These are phyloP conservation scores for Nemania abortiva DNA, from an alignment of 2,329 filamentous ascomycete species.

Conservation along the genomic window DNA sequence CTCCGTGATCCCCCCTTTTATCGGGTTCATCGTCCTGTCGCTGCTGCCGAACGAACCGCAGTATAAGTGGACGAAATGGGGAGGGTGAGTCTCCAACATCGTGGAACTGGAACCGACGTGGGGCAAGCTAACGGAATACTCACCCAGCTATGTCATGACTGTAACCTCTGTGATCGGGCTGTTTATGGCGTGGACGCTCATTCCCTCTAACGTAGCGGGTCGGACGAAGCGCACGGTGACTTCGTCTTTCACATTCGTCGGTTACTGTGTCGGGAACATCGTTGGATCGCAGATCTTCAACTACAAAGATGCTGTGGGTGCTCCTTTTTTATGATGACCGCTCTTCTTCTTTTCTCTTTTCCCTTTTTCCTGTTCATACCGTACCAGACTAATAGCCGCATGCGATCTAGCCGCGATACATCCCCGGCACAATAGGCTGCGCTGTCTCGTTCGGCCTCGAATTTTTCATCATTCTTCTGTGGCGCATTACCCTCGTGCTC, in stretches of 20 bases:
- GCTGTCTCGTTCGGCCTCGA: conserved; percentile 55
- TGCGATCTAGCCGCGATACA: conserved; percentile 55
- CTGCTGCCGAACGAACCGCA: conserved; percentile 51
- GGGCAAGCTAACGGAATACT: neutral
- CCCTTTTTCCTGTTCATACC: neutral
- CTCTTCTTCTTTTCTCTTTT: neutral
- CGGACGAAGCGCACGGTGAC: conserved; percentile 61
- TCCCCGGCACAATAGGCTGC: conserved; percentile 57
- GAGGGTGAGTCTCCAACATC: conserved; percentile 45
- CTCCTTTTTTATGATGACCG: neutral
- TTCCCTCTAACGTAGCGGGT: conserved; percentile 60
- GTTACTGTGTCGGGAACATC: conserved; percentile 63
- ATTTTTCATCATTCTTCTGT: conserved; percentile 54
- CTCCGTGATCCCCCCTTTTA: conserved; percentile 52
- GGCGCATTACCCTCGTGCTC: conserved; percentile 56
- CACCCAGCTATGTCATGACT: conserved; percentile 51
- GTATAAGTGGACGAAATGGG: conserved; percentile 55
- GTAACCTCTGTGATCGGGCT: conserved; percentile 51
- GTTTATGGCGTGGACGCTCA: conserved; percentile 54
- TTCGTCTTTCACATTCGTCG: conserved; percentile 59
- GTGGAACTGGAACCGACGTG: neutral
- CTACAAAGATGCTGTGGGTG: conserved; percentile 54
- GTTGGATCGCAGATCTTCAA: conserved; percentile 61
- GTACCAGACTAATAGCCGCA: conserved; percentile 10
- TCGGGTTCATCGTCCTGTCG: conserved; percentile 54